Evolutionary conservation across 148 eudicot species (phyloP).

Genomic region (Rhododendron henanense): DNA sequence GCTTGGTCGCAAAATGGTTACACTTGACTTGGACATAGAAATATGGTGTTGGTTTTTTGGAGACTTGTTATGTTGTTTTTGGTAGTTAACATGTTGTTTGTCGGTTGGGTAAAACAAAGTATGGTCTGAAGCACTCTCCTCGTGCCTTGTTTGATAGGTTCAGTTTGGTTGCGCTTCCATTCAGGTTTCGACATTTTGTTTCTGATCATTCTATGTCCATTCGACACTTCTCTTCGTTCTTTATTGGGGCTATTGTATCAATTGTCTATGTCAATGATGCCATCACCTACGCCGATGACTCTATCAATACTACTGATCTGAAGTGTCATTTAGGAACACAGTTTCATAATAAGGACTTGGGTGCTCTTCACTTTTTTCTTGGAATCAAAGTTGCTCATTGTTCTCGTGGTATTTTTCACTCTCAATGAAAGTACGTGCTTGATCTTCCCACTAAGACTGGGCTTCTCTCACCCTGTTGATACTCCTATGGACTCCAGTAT

Average conservation of each 20-base stretch:
- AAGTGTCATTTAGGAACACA: background rate
- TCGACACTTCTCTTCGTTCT: background rate
- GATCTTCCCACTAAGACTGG: background rate
- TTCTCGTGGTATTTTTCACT: background rate
- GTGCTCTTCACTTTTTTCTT: background rate
- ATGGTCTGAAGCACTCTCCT: background rate
- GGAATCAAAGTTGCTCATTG: background rate
- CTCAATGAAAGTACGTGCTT: background rate
- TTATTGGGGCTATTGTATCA: background rate
- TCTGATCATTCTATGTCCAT: background rate
- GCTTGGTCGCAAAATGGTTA: background rate
- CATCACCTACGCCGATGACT: background rate
- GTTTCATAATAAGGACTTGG: background rate
- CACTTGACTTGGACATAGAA: background rate
- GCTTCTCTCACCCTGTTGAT: background rate
- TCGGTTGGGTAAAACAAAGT: background rate
- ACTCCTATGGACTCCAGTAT: background rate
- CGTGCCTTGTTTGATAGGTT: background rate
- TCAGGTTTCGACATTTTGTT: background rate
- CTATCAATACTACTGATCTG: background rate
- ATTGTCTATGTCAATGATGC: background rate
- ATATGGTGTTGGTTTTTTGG: background rate
- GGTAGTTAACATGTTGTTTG: background rate
- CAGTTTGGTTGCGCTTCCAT: background rate
- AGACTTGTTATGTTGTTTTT: background rate